Conservation (phyloP, 192 early-diverging fungal species). For the Kickxella alabastrina region DNA sequence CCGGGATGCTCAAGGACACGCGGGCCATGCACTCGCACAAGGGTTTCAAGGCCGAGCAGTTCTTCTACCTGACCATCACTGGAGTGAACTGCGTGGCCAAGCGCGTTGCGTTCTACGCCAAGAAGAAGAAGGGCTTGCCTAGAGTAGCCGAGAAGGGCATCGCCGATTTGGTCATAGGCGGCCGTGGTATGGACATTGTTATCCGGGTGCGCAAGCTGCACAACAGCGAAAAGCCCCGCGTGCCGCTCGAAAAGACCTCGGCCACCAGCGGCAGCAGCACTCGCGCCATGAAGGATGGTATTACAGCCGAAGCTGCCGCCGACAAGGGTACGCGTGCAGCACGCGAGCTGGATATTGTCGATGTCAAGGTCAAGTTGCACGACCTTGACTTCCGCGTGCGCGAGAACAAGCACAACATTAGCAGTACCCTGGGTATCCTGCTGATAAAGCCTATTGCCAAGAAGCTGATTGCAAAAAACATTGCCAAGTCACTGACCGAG, state of each 20-base stretch:
- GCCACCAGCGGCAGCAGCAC: background rate
- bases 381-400: constrained; percentile 26
- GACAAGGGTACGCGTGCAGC: constrained; percentile 2
- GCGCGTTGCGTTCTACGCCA: constrained; percentile 46
- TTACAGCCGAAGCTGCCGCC: background rate
- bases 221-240: constrained; percentile 35
- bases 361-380: constrained; percentile 42
- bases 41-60: constrained; percentile 44
- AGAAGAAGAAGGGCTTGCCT: constrained; percentile 47
- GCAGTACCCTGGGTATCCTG: constrained; percentile 20
- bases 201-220: constrained; percentile 39
- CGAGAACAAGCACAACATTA: constrained; percentile 44
- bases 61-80: constrained; percentile 37
- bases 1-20: constrained; percentile 31
- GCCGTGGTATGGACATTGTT: constrained; percentile 42
- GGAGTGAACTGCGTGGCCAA: constrained; percentile 44
- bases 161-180: constrained; percentile 32
- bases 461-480: constrained; percentile 23
- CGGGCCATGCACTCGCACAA: constrained; percentile 20
- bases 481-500: constrained; percentile 33
- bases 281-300: background rate
- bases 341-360: constrained; percentile 39
- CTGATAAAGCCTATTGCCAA: constrained; percentile 36
- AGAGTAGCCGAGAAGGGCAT: constrained; percentile 48
- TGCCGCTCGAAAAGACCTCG: background rate